Evolutionary conservation across 805 yeast species (phyloP), one percentile per base, ranked within the genome.

Genomic region (Wickerhamiella kurtzmanii): DNA sequence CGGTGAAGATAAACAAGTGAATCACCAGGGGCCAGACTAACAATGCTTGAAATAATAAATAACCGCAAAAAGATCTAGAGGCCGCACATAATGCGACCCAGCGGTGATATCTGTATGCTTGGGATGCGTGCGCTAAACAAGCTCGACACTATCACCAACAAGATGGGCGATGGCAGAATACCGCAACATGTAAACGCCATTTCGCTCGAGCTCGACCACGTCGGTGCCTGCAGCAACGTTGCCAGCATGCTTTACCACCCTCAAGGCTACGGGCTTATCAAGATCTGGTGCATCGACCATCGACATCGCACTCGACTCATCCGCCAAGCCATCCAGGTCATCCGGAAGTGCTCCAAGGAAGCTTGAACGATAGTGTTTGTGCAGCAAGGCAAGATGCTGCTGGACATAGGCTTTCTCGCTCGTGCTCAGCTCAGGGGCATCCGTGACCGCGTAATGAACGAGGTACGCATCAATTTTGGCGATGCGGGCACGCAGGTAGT

Each of bases 241-340:
- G 35, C 68, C 66, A 15, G 62, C 63, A 20, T 63, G 59, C 11
- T 67, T 69, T 28, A 56, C 57, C 1, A 76, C 80, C 42, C 75
- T 70, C 9, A 88, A 68, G 56, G 86, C 87, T 1, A 92, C 96
- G 4, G 92, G 83, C 49, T 71, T 74, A 52, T 82, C 73, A 59
- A 82, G 54, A 43, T 83, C 83, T 0, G 97, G 97, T 50, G 71
- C 72, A 15, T 77, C 82, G 2, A 89, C 69, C 97, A 92, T 88
- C 4, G 61, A 52, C 8, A 55, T 57, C 11, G 59, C 56, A 2
- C 80, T 84, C 11, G 77, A 71, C 1, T 74, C 74, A 53, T 86
- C 96, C 56, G 87, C 94, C 48, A 92, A 67, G 3, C 79, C 76
- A 43, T 81, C 86, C 44, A 86, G 64, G 37, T 72, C 70, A 17